Base-by-base conservation (phyloP, 2,329 filamentous ascomycete genomes). In the Cordyceps farinosa region DNA sequence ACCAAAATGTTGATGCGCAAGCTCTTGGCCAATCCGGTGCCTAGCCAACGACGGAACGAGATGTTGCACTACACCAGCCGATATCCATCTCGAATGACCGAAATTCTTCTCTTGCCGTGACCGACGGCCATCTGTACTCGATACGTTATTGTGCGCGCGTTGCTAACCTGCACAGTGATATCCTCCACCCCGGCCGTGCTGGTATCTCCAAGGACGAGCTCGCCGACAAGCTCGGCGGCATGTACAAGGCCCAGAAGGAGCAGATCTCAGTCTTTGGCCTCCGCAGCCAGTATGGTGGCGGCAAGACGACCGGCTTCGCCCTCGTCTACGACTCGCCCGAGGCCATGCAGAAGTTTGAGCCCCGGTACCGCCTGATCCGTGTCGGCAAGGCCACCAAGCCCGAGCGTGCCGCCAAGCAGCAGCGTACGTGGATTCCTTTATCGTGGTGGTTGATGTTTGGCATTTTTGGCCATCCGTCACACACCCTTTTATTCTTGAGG, bases 271-370 rank as follows among this genome's bases (percentile, higher is more conserved):
- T 97, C 81, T 99, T 99, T 80, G 95, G 95, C 77, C 92, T 99
- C 82, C 91, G 92, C 82, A 99, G 95, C 75, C 94, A 98, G 81
- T 99, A 90, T 80, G 95, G 95, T 94, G 95, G 95, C 79, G 95
- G 95, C 87, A 99, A 99, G 90, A 97, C 91, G 81, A 98, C 94
- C 71, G 95, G 95, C 76, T 99, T 99, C 80, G 95, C 92, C 72
- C 92, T 98, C 76, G 87, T 99, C 85, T 99, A 99, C 88, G 95
- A 99, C 84, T 96, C 91, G 72, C 84, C 88, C 78, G 95, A 99
- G 87, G 92, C 93, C 76, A 89, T 99, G 89, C 97, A 97, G 91
- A 98, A 98, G 85, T 99, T 98, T 82, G 95, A 99, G 89, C 95
- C 95, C 75, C 90, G 90, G 83, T 97, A 97, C 90, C 90, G 95